Evolutionary conservation across 441 rosid species (phyloP).

Genomic region (Theobroma grandiflorum): DNA sequence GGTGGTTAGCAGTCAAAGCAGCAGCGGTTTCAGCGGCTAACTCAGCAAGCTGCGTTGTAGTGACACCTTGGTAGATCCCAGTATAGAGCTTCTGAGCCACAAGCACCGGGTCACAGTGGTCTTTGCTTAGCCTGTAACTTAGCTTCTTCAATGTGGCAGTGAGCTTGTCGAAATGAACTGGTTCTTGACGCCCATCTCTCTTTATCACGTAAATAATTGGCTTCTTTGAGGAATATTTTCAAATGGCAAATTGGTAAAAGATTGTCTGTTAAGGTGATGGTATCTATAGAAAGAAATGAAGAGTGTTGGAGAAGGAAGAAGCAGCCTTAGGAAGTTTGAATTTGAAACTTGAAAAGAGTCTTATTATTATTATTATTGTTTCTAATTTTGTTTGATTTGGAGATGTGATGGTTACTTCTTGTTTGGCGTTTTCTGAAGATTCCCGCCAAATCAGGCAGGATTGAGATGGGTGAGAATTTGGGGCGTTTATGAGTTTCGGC

Average conservation of each 20-base stretch:
- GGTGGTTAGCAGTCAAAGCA: slow-evolving; percentile 44
- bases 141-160: slow-evolving; percentile 45
- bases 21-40: slow-evolving; percentile 49
- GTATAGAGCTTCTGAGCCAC: slow-evolving; percentile 45
- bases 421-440: not conserved
- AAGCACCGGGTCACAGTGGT: slow-evolving; percentile 45
- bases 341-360: not conserved
- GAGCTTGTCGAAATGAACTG: slow-evolving; percentile 43
- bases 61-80: slow-evolving; percentile 42
- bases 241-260: not conserved
- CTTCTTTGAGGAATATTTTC: slow-evolving; percentile 9
- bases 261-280: not conserved
- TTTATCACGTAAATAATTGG: slow-evolving; percentile 39
- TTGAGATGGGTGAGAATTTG: not conserved
- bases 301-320: slow-evolving; percentile 16
- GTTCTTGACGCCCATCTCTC: slow-evolving; percentile 44
- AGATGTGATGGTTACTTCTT: not conserved
- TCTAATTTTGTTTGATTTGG: not conserved
- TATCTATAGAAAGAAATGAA: not conserved
- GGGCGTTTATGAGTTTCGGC: not conserved
- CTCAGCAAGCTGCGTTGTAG: slow-evolving; percentile 44
- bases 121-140: slow-evolving; percentile 41
- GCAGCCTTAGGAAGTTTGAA: not conserved
- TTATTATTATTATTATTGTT: not conserved
- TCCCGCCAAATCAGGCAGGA: not conserved